Evolutionary conservation across 305 asterid genomes (phyloP), one percentile per base, ranked within the genome.

Genomic region (Fraxinus latifolia): DNA sequence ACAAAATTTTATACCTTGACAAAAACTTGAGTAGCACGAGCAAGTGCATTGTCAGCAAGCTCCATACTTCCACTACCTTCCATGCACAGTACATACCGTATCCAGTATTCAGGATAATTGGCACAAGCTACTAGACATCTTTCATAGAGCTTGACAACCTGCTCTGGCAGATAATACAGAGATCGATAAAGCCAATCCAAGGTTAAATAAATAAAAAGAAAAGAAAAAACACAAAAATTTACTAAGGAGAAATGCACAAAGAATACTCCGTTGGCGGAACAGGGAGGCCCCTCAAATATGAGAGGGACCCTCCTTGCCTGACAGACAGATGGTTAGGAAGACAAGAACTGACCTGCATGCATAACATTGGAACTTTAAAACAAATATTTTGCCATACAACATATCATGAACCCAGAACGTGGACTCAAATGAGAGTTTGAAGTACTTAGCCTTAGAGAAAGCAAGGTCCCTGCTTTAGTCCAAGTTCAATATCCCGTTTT

Each of bases 281-380:
- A 89, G 91, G 90, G 91, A 92, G 97, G 90, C 97, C 99, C 98
- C 96, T 92, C 94, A 88, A 88, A 85, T 88, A 88, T 78, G 79
- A 87, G 85, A 84, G 96, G 98, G 96, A 89, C 91, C 95, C 90
- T 90, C 95, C 94, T 89, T 84, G 93, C 91, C 94, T 88, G 94
- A 91, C 89, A 91, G 90, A 90, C 86, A 94, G 94, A 96, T 90
- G 94, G 91, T 94, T 93, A 94, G 94, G 98, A 90, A 91, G 94
- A 90, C 89, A 94, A 96, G 93, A 82, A 90, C 91, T 94, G 91
- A 93, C 98, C 98, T 94, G 99, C 99, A 94, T 94, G 92, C 92
- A 92, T 94, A 96, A 93, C 95, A 92, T 91, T 88, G 87, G 91
- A 89, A 91, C 88, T 92, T 93, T 84, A 91, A 94, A 89, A 88